A percentile compares a stretch with the other conserved stretches of the same genome.
Conservation (phyloP, 495 filamentous ascomycete species). For the Xylona heveae region DNA sequence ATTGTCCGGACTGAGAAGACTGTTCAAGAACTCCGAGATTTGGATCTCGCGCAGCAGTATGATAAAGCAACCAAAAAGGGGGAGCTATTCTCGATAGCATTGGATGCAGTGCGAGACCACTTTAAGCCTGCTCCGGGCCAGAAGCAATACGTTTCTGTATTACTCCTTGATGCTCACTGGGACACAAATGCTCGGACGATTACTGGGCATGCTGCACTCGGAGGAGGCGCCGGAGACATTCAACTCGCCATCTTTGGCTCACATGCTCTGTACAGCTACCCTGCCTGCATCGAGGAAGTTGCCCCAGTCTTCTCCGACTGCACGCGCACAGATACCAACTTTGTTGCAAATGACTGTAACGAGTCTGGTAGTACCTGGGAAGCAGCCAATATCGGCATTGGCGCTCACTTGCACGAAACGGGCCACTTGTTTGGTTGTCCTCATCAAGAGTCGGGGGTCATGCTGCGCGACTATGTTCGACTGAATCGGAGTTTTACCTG, state of each 20-base stretch:
- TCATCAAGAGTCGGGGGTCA: conserved; percentile 69
- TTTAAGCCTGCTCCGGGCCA: conserved; percentile 56
- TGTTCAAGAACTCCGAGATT: conserved; percentile 56
- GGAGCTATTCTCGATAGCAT: conserved; percentile 53
- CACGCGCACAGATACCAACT: conserved; percentile 62
- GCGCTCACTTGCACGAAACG: conserved; percentile 73
- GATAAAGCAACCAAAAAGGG: conserved; percentile 39
- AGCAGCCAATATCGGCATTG: conserved; percentile 75
- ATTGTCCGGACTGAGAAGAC: conserved; percentile 67
- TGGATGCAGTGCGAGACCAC: conserved; percentile 50
- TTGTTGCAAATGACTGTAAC: conserved; percentile 64
- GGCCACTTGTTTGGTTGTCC: conserved; percentile 78
- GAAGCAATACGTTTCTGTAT: conserved; percentile 63
- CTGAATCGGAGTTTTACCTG: conserved; percentile 66
- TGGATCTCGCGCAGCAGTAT: conserved; percentile 66
- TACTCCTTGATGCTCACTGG: conserved; percentile 77
- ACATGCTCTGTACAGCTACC: conserved; percentile 73
- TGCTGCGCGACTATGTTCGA: conserved; percentile 67
- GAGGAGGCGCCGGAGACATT: conserved; percentile 43
- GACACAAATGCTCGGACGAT: conserved; percentile 46
- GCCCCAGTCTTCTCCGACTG: conserved; percentile 74
- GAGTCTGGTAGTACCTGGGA: conserved; percentile 82
- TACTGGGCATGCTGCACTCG: conserved; percentile 62
- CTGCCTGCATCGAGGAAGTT: conserved; percentile 63
- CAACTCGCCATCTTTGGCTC: conserved; percentile 80